Base-by-base conservation (phyloP, 163 green algal genomes). In the Chlamydomonas reinhardtii region DNA sequence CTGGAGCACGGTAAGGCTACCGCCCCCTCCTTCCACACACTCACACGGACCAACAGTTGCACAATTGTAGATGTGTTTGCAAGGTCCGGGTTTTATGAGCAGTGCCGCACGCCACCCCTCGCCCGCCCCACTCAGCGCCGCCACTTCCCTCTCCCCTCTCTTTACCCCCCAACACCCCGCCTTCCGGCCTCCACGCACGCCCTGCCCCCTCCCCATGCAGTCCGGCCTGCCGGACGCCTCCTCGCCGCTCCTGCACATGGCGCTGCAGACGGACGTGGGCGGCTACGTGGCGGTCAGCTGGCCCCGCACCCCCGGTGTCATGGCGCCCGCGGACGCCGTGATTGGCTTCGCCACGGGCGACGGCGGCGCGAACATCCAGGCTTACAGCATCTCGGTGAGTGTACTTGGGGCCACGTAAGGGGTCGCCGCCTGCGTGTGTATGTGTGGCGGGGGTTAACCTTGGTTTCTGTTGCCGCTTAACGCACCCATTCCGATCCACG, bases 251-350 rank as follows among this genome's bases (percentile, higher is more conserved):
- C 35, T 87, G 59, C 81, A 87, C 59, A n/a, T 87, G 2, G 81
- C 81, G 19, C 56, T 87, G 20, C 81, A 87, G 71, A 81, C 81
- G 37, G 81, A 80, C 29, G 22, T 74, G 48, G 37, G 27, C 34
- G 70, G 72, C 31, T 87, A 80, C 59, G 56, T 87, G 34, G 76
- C 75, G 0, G 24, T 62, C 8, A 75, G 52, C 19, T 81, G 69
- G 62, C 39, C 76, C 11, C 1, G 17, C 0, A 34, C 6, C n/a
- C 11, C 14, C 22, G 74, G 76, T 12, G 4, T 22, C 6, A 87
- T 87, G 81, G 39, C n/a, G 4, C 72, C 70, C 8, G 85, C 85
- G n/a, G 85, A 90, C 64, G 35, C 31, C 8, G 31, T 86, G 0
- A 74, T 85, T 32, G 73, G 73, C 56, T 80, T 72, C 15, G 17